Evolutionary conservation across 2,329 filamentous ascomycete species (phyloP).

Genomic region (Mariannaea elegans): DNA sequence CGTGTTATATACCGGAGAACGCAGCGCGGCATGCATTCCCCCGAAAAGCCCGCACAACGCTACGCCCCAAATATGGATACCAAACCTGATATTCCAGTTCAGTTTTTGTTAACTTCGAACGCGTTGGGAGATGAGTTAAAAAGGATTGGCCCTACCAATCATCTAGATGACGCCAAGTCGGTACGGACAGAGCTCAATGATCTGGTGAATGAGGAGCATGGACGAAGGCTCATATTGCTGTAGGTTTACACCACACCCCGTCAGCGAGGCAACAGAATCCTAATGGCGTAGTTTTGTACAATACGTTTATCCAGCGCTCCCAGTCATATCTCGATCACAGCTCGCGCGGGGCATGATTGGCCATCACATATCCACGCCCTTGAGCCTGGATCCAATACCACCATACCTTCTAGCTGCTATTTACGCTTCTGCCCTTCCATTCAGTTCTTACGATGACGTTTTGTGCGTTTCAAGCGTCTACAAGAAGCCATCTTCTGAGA

Average conservation of each 20-base stretch:
- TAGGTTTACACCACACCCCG: not conserved
- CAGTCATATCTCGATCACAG: not conserved
- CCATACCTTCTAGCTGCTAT: constrained; percentile 3
- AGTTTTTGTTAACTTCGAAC: not conserved
- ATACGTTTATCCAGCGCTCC: not conserved
- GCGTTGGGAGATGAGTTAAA: not conserved
- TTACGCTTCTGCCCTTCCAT: not conserved
- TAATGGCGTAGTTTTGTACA: not conserved
- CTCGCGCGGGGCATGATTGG: not conserved
- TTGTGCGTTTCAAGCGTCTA: not conserved
- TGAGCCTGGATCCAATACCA: not conserved
- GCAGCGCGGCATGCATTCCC: not conserved
- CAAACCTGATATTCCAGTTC: not conserved
- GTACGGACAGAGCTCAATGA: not conserved
- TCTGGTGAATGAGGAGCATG: not conserved
- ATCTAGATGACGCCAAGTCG: not conserved
- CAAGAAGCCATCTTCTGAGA: not conserved
- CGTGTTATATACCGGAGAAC: not conserved
- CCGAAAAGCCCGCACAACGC: no score
- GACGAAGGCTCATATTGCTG: not conserved
- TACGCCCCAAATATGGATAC: not conserved
- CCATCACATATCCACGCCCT: not conserved
- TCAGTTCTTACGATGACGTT: not conserved
- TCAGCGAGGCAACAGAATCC: not conserved
- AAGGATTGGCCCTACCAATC: not conserved